A percentile compares a stretch with the other conserved stretches of the same genome.
phyloP scores from a whole-genome alignment of 2,329 filamentous ascomycete genomes.

The Dendrostoma leiphaemia region DNA sequence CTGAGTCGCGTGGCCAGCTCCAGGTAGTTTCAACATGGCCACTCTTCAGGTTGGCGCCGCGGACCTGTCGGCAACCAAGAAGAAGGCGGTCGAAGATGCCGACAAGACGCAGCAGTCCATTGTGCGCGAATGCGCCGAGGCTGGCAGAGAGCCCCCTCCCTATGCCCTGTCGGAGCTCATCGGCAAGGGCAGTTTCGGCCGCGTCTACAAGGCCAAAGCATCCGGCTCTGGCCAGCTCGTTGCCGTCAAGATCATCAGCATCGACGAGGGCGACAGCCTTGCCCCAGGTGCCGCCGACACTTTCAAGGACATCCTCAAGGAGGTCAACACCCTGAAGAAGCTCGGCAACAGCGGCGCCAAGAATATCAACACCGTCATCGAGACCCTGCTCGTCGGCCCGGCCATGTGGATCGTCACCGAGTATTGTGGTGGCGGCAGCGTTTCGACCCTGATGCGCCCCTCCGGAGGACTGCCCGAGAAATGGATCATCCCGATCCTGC shows the following conservation, averaged over 20 bases:
- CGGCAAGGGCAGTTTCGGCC: constrained; percentile 66
- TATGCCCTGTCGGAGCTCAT: constrained; percentile 65
- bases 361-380: constrained; percentile 80
- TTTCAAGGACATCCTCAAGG: constrained; percentile 67
- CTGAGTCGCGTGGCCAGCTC: background rate
- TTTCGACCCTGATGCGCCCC: constrained; percentile 69
- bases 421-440: constrained; percentile 81
- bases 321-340: constrained; percentile 67
- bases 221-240: constrained; percentile 47
- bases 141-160: constrained; percentile 54
- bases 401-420: constrained; percentile 88
- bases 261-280: constrained; percentile 71
- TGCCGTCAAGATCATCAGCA: constrained; percentile 78
- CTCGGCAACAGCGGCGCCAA: constrained; percentile 71
- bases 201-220: constrained; percentile 61
- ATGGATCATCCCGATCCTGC: constrained; percentile 66
- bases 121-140: constrained; percentile 54
- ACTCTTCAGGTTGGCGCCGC: constrained; percentile 30
- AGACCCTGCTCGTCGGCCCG: constrained; percentile 73
- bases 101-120: constrained; percentile 60
- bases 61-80: constrained; percentile 29
- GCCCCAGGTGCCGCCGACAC: constrained; percentile 65
- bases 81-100: constrained; percentile 61
- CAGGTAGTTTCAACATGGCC: constrained; percentile 25
- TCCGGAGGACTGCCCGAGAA: constrained; percentile 64